These are phyloP conservation scores for Ophiocordyceps camponoti-leonardi DNA, from an alignment of 2,329 filamentous ascomycete species.

Conservation along the genomic window DNA sequence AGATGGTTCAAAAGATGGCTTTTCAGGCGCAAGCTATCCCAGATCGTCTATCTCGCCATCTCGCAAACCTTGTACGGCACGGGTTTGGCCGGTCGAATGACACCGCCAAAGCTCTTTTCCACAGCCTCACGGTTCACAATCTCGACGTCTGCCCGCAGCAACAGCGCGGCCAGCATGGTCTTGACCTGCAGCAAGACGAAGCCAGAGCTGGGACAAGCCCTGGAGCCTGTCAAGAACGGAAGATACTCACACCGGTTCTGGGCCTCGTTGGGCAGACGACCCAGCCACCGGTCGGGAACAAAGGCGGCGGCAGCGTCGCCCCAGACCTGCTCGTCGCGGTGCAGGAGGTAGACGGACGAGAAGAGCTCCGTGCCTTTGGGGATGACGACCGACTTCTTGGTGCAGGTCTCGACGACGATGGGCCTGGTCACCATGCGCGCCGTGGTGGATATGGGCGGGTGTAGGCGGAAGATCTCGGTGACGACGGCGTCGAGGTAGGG, in stretches of 20 bases:
- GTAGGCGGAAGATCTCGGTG: neutral
- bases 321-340: constrained; percentile 1
- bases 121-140: neutral
- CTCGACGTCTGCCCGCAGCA: neutral
- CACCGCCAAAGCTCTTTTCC: constrained; percentile 1
- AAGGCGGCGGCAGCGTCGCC: constrained; percentile 1
- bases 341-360: constrained; percentile 1
- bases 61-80: neutral
- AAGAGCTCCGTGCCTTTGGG: neutral
- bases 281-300: constrained; percentile 1
- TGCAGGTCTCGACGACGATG: neutral
- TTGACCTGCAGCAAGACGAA: constrained; percentile 2
- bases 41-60: neutral
- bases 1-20: no score
- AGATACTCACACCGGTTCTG: constrained; percentile 1
- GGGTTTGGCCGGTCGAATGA: neutral
- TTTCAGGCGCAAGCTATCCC: neutral
- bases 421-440: neutral
- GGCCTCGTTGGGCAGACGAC: neutral
- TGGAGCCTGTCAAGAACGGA: constrained; percentile 1
- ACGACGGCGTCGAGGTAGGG: constrained; percentile 1
- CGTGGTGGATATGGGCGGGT: constrained; percentile 1
- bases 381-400: neutral
- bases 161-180: constrained; percentile 1
- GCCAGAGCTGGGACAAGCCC: constrained; percentile 1